phyloP scores from a whole-genome alignment of 139 green algal species.

The Coelastrella sp. region DNA sequence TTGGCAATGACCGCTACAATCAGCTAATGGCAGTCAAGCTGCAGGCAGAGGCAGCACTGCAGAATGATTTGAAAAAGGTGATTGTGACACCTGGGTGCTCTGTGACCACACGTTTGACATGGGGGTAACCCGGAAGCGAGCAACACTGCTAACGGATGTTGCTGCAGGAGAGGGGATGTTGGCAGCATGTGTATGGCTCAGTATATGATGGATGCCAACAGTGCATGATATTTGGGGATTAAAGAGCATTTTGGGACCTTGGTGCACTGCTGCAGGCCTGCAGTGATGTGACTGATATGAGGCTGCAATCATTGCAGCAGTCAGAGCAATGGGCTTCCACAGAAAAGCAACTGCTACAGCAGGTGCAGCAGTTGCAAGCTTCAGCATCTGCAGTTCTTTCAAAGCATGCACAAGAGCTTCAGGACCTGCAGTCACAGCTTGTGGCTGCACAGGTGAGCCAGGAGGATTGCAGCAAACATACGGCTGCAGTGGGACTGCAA shows the following conservation, averaged over 20 bases:
- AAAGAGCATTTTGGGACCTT: too few relatives aligned
- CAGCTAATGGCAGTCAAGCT: background rate
- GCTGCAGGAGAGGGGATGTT: background rate
- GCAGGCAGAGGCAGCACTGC: slow-evolving; percentile 34
- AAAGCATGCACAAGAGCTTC: background rate
- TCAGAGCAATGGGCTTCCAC: background rate
- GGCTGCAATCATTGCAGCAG: background rate
- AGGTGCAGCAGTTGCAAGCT: slow-evolving; percentile 36
- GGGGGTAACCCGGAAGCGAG: too few relatives aligned
- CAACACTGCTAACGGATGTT: too few relatives aligned
- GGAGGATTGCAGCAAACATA: slow-evolving; percentile 9
- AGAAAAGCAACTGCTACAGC: background rate
- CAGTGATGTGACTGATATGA: too few relatives aligned
- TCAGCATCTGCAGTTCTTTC: background rate
- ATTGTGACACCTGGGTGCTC: background rate
- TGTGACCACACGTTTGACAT: too few relatives aligned
- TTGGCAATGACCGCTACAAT: background rate
- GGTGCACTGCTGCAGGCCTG: too few relatives aligned
- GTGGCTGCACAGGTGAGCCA: background rate
- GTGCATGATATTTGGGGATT: too few relatives aligned
- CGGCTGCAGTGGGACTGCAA: background rate
- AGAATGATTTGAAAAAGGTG: slow-evolving; percentile 24
- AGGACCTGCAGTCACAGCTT: slow-evolving; percentile 42
- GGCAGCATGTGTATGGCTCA: background rate
- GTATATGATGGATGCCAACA: too few relatives aligned